Base-by-base conservation (phyloP, 106 monocot species). In the Amphibolis antarctica region DNA sequence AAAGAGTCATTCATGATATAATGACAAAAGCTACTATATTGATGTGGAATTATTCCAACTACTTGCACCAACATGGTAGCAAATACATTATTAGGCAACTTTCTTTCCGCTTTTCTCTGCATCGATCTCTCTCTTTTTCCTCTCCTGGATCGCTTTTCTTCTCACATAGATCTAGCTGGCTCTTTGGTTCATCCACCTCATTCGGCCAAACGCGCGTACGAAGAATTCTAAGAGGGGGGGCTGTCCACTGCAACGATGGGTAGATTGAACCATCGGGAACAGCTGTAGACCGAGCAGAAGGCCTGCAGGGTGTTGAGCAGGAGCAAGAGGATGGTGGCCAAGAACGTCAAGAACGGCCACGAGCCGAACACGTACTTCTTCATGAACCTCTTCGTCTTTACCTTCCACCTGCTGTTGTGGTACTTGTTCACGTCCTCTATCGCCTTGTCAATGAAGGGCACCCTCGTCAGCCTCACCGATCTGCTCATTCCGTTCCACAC, bases 401-500 rank as follows among this genome's bases (percentile, higher is more conserved):
- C 81, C 30, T 58, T 65, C 69, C 75, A 78, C 61, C 69, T 68
- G 21, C 81, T 53, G 30, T 45, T 63, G 18, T 78, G 60, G 31
- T 75, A 76, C 57, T 17, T 69, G 66, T 85, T 85, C 45, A 85
- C 78, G 7, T 71, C 75, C 25, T 46, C 62, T 0, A 85, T 78
- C 21, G 64, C 78, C 22, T 46, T 61, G 69, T 85, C 85, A 15
- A 85, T n/a, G 24, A 62, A 55, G 18, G 62, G 48, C 70, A 86
- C 86, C 60, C 53, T 76, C 0, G 76, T 82, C 12, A 82, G 63
- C 67, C 79, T 66, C 36, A 76, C 66, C 9, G 72, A 73, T 28
- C 66, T 54, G 59, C 74, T 70, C 86, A 86, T 82, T 31, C 76
- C 79, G 21, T 82, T 86, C 86, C 86, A 86, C 11, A 86, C 54